Base-by-base conservation (phyloP, 306 rosid species). In the Inga oerstediana region DNA sequence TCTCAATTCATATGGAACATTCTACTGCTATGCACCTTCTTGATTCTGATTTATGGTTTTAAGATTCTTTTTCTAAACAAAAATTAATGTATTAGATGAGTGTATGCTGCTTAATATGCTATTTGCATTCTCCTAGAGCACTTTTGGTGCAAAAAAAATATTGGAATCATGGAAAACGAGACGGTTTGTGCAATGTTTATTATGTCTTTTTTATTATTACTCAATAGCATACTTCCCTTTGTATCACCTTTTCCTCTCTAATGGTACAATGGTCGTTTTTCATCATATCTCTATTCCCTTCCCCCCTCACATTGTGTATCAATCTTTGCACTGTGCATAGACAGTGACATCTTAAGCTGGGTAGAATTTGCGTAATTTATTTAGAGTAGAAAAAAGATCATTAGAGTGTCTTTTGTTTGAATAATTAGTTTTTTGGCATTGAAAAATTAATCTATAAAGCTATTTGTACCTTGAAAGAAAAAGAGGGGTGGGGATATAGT, bases 271-370 rank as follows among this genome's bases (percentile, higher is more conserved):
- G 32, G 27, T 58, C 30, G 0, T 58, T n/a, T 58, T 2, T 8
- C 64, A 56, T 20, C 64, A 56, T 8, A 10, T 58, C 32, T n/a
- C 13, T n/a, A n/a, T 58, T 58, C 32, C 30, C 32, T 20, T n/a
- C 54, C 54, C 13, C 32, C 65, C 65, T 19, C n/a, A 58, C 65
- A 58, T 58, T 20, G 30, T 58, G 64, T 58, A 9, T n/a, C 65
- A 58, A 58, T 7, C 30, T n/a, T 48, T 70, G 69, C 58, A 11
- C 17, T 51, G 7, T 71, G 77, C 46, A 71, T 72, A 8, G 74
- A 51, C 61, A 71, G 20, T 14, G 73, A 39, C 78, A 71, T 72
- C 34, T 65, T 48, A 48, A n/a, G 62, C 13, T 69, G 74, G 10
- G 49, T 16, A 39, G 15, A 49, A 14, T 49, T 41, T 41, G 10